Percentiles rank a stretch among this genome's conserved stretches.
Evolutionary conservation across 306 rosid genomes (phyloP).

Genomic region (Trifolium dubium): DNA sequence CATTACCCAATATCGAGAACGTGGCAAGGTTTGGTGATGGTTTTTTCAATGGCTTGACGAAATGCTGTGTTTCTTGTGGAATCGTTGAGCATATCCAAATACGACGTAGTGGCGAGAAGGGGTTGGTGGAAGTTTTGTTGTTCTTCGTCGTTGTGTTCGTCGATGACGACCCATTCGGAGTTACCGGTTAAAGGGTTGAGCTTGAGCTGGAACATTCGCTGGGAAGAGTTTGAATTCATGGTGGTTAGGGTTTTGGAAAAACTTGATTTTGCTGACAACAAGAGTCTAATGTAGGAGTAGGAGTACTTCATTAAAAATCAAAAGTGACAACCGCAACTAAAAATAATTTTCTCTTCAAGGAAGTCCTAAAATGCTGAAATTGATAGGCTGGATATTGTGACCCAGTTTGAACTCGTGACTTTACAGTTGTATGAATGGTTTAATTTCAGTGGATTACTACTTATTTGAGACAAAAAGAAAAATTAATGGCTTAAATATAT

Average conservation of each 20-base stretch:
- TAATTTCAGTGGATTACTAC: no score
- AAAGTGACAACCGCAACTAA: no score
- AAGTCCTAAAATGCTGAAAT: no score
- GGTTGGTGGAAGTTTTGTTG: constrained; percentile 49
- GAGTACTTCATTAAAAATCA: no score
- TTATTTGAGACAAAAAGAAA: no score
- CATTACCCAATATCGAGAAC: constrained; percentile 76
- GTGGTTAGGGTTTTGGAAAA: constrained; percentile 36
- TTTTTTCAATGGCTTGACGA: constrained; percentile 75
- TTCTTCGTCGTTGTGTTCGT: constrained; percentile 57
- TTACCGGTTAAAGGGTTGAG: constrained; percentile 80
- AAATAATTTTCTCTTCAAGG: no score
- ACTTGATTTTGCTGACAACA: no score
- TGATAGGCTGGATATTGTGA: no score
- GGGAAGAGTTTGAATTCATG: constrained; percentile 64
- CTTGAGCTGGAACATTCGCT: constrained; percentile 78
- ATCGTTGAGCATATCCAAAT: constrained; percentile 93
- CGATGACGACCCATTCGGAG: constrained; percentile 92
- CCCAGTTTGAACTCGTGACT: no score
- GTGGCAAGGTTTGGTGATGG: constrained; percentile 69
- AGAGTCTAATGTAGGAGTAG: no score
- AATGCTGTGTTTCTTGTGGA: constrained; percentile 70
- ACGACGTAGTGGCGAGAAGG: constrained; percentile 77
- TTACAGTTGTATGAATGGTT: no score
- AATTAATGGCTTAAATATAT: no score